phyloP scores from a whole-genome alignment of 2,329 filamentous ascomycete species.

The Colletotrichum cuscutae region DNA sequence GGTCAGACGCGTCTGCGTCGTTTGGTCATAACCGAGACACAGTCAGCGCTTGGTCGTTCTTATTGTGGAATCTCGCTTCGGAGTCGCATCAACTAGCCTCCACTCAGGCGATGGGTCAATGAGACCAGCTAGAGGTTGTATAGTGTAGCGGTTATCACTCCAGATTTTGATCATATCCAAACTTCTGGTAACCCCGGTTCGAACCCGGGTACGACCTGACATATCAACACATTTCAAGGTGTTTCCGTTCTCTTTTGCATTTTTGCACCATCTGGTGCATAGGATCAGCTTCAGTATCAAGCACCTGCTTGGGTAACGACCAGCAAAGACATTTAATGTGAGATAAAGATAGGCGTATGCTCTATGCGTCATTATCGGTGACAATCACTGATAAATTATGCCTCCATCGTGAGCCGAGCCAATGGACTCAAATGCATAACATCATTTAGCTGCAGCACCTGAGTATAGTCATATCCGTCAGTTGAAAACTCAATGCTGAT shows the following conservation, averaged over 20 bases:
- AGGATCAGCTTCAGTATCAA: neutral
- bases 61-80: constrained; percentile 7
- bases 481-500: no score
- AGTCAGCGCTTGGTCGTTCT: neutral
- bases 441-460: no score
- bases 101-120: neutral
- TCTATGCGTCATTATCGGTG: no score
- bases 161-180: constrained; percentile 24
- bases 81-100: constrained; percentile 4
- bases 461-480: no score
- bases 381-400: no score
- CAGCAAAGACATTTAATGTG: no score
- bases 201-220: constrained; percentile 31
- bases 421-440: no score
- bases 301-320: no score
- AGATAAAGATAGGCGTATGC: no score
- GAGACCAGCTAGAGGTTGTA: constrained; percentile 14
- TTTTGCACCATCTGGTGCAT: no score
- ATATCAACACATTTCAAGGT: neutral
- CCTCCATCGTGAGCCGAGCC: no score
- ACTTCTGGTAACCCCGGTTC: constrained; percentile 34
- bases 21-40: neutral
- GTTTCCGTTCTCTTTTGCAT: no score
- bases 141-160: constrained; percentile 35
- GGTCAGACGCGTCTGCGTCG: neutral